Conservation (phyloP, 2,329 filamentous ascomycete genomes). For the Colletotrichum ledebouriae region DNA sequence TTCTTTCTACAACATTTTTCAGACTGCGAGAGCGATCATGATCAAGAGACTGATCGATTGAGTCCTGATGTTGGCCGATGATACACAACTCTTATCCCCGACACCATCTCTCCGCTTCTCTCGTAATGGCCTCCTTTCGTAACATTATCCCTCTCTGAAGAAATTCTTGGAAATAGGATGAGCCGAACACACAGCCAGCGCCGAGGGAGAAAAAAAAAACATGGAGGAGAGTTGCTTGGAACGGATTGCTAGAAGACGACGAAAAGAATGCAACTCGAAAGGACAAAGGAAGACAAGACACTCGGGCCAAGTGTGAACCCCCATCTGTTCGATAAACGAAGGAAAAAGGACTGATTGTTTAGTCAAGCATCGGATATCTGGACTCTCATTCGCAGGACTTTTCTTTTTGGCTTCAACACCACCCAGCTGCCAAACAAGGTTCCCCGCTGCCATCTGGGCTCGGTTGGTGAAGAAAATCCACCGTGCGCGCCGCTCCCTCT, state of each 20-base stretch:
- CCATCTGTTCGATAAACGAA: neutral
- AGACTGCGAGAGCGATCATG: neutral
- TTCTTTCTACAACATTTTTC: neutral
- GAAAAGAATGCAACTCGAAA: neutral
- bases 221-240: neutral
- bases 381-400: constrained; percentile 15
- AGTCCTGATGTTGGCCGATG: constrained; percentile 5
- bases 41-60: neutral
- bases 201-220: neutral
- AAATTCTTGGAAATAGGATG: neutral
- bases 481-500: neutral
- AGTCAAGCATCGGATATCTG: constrained; percentile 5
- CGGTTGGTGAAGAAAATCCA: neutral
- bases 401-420: neutral
- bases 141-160: neutral
- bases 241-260: constrained; percentile 12
- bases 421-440: constrained; percentile 13
- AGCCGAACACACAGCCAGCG: constrained; percentile 2
- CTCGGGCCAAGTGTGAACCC: neutral
- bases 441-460: constrained; percentile 12
- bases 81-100: neutral
- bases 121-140: neutral
- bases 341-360: constrained; percentile 11
- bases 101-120: neutral
- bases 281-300: neutral